Conservation (phyloP, 441 rosid species). For the Raphanus hybrid region DNA sequence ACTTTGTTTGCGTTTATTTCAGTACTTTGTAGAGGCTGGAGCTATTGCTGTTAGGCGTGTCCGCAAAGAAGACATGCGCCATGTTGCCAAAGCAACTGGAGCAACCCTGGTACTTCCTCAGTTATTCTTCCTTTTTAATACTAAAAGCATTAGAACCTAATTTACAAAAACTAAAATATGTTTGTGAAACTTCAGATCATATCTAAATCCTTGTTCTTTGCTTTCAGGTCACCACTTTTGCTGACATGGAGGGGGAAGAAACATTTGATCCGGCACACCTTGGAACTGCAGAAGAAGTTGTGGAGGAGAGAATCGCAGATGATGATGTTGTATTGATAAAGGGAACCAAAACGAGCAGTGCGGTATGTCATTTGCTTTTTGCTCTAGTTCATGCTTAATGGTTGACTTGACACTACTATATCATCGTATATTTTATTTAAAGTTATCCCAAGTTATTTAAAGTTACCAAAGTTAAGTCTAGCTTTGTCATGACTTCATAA, state of each 20-base stretch:
- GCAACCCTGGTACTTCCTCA: slow-evolving; percentile 74
- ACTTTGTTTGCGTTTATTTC: slow-evolving; percentile 37
- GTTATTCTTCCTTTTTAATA: not conserved
- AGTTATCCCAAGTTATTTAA: not conserved
- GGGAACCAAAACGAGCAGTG: slow-evolving; percentile 91
- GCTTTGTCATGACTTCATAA: slow-evolving; percentile 11
- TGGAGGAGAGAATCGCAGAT: slow-evolving; percentile 94
- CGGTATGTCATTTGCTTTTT: slow-evolving; percentile 51
- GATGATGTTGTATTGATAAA: slow-evolving; percentile 94
- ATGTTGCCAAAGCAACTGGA: slow-evolving; percentile 98
- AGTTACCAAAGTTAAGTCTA: not conserved
- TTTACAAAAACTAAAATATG: slow-evolving; percentile 10
- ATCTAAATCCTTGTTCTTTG: slow-evolving; percentile 4
- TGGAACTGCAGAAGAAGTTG: slow-evolving; percentile 90
- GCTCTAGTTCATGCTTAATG: too few relatives aligned
- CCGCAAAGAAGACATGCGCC: slow-evolving; percentile 96
- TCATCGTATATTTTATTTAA: not conserved
- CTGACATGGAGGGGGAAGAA: slow-evolving; percentile 99
- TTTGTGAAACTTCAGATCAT: not conserved
- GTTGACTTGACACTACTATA: too few relatives aligned
- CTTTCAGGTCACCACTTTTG: slow-evolving; percentile 92
- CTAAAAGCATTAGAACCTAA: slow-evolving; percentile 12
- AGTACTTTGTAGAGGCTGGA: slow-evolving; percentile 98
- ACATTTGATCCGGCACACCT: slow-evolving; percentile 89
- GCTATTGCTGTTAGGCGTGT: slow-evolving; percentile 99